A percentile compares a stretch with the other conserved stretches of the same genome.
Evolutionary conservation across 1,284 basidiomycete species (phyloP).

Genomic region (Abortiporus biennis): DNA sequence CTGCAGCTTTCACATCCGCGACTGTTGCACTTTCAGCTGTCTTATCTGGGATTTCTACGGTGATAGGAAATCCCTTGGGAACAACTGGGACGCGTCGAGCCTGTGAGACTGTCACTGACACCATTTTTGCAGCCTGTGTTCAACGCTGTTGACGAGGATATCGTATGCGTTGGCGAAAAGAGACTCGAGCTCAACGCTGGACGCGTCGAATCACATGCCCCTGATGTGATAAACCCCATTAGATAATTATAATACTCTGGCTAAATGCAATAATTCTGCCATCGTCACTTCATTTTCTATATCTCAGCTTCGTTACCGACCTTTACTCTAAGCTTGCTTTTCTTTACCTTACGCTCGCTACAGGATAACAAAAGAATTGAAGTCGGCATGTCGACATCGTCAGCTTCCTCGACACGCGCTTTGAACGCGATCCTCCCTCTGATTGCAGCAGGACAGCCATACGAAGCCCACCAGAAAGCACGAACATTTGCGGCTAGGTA

Average conservation of each 20-base stretch:
- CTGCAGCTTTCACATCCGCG: slow-evolving; percentile 52
- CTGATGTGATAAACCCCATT: no score
- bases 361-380: no score
- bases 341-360: no score
- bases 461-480: slow-evolving; percentile 93
- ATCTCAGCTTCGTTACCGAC: no score
- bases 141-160: no score
- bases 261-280: background rate
- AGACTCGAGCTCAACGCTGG: background rate
- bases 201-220: background rate
- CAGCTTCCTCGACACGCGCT: slow-evolving; percentile 51
- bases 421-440: slow-evolving; percentile 73
- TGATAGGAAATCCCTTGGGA: slow-evolving; percentile 49
- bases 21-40: slow-evolving; percentile 42
- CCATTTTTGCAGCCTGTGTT: slow-evolving; percentile 41
- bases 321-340: no score
- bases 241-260: no score
- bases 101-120: slow-evolving; percentile 48
- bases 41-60: slow-evolving; percentile 47
- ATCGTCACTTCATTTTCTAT: no score
- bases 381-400: slow-evolving; percentile 20
- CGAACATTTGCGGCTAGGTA: slow-evolving; percentile 90
- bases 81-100: slow-evolving; percentile 37
- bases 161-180: background rate
- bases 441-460: slow-evolving; percentile 63